Evolutionary conservation across 2,329 filamentous ascomycete genomes (phyloP), one percentile per base, ranked within the genome.

Genomic region (Cladorrhinum sp.): DNA sequence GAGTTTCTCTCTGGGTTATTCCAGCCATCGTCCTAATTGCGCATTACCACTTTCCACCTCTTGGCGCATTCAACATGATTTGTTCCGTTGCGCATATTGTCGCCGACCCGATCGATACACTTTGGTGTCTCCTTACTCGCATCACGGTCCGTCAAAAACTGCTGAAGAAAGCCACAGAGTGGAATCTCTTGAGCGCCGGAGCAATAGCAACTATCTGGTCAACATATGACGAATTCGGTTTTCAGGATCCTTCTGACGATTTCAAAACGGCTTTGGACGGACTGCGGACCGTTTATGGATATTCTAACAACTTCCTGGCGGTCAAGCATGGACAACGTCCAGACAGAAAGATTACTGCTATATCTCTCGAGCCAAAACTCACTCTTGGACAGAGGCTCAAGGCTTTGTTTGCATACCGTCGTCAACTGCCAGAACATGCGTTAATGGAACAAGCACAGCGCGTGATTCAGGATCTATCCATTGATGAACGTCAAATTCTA

Each of bases 61-160:
- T 59, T 23, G 57, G 57, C 9, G 23, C 51, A 18, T 13, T 3
- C 9, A 59, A 59, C 27, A 55, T 25, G 12, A 24, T 25, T 29
- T 49, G 24, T 25, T 50, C 54, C 13, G 38, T 59, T 9, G 57
- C 29, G 9, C 57, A 59, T n/a, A 55, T 59, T 16, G 32, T 59
- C n/a, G 57, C 51, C 24, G 57, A 59, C 27, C 57, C 57, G 1
- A 59, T 59, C 41, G 57, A 59, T 23, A 59, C 57, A 8, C 41
- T 59, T 13, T 59, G 57, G 57, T 59, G 57, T 41, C 51, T 59
- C 4, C 18, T 59, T n/a, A 59, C 51, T 9, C 57, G 57, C 24
- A 59, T 59, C 10, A 50, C 51, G 13, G 22, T 45, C 10, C 50
- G 57, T n/a, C 50, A 51, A 2, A 25, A 25, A n/a, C 27, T 59